These are phyloP conservation scores for Fonsecaea erecta DNA, from an alignment of 2,329 filamentous ascomycete genomes.

Conservation along the genomic window DNA sequence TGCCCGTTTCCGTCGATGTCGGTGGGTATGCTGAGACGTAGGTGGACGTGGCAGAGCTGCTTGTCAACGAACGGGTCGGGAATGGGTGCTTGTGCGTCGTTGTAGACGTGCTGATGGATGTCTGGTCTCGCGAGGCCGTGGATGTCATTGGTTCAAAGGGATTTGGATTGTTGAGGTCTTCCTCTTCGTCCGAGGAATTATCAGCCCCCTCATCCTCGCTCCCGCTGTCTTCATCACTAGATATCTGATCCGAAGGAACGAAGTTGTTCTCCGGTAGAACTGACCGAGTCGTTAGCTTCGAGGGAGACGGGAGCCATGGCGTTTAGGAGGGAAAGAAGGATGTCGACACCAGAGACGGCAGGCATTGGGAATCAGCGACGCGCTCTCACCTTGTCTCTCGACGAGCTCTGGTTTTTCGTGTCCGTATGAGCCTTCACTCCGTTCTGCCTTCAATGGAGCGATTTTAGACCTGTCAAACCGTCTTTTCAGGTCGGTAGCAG, in stretches of 20 bases:
- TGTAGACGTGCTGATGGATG: background rate
- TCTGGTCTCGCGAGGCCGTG: background rate
- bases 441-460: background rate
- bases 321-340: background rate
- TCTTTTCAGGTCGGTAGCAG: background rate
- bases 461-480: constrained; percentile 8
- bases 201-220: background rate
- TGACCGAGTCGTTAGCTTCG: background rate
- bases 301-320: background rate
- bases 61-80: background rate
- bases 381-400: constrained; percentile 8
- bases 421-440: background rate
- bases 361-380: background rate
- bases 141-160: constrained; percentile 1
- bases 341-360: too few species aligned
- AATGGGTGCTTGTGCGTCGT: background rate
- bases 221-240: background rate
- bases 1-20: background rate
- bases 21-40: background rate
- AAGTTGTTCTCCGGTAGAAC: background rate
- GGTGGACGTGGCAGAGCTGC: background rate
- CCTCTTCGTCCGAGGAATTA: background rate
- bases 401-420: background rate
- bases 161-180: background rate
- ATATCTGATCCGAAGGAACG: background rate